Evolutionary conservation across 2,329 filamentous ascomycete species (phyloP), one percentile per base, ranked within the genome.

Genomic region (Fusarium proliferatum): DNA sequence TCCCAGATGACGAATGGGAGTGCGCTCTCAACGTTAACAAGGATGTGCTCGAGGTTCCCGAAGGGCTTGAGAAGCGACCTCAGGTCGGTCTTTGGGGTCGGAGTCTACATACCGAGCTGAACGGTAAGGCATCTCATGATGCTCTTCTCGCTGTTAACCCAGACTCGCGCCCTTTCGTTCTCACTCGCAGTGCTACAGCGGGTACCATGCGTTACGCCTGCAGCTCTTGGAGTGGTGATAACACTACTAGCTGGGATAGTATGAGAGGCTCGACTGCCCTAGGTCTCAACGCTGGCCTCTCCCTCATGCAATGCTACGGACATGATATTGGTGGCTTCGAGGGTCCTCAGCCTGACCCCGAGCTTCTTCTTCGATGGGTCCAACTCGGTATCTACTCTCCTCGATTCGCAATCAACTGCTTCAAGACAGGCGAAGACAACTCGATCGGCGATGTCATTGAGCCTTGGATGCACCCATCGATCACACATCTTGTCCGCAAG

Each of bases 321-420:
- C 92, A 94, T 75, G 92, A 94, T 64, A 93, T 94, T 69, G 92
- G 92, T 48, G 92, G 92, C 0, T 94, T 94, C 75, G 92, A 94
- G 82, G 92, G 91, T 34, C 91, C 91, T 0, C 92, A 94, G 76
- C 92, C 92, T 0, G 88, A 88, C 0, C 91, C 92, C 0, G 92
- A 94, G 76, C 86, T 93, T 5, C 86, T 94, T 1, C 87, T 94
- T 6, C 89, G 92, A 36, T 94, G 92, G 92, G 86, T 94, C 17
- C 92, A 94, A 77, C 86, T 93, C 4, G 92, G 92, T 10, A 88
- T 90, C 67, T 88, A 93, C 81, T 92, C 91, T 3, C 87, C 90
- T 1, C 89, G 92, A 0, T 94, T 94, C 75, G 90, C 92, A 16
- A 94, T 94, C 83, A 94, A 94, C 81, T 94, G 92, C 81, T 94